Percentiles rank a stretch among this genome's conserved stretches.
Conservation (phyloP, 176 grass and related monocot species). For the Otatea glauca region DNA sequence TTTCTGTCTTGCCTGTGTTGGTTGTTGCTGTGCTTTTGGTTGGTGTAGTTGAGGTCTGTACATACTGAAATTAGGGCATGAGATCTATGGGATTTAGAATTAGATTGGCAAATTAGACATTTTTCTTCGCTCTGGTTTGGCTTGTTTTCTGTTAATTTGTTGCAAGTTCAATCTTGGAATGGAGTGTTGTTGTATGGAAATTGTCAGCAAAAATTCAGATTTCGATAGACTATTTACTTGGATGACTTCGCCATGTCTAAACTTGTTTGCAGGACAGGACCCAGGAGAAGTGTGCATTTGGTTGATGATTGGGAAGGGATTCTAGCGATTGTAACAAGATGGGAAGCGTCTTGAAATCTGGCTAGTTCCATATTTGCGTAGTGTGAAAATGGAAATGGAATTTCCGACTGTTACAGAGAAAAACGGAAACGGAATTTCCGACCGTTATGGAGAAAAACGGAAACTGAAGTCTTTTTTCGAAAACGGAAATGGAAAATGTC, state of each 20-base stretch:
- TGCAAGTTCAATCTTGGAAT: background rate
- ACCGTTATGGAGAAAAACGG: too few species aligned
- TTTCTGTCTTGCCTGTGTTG: background rate
- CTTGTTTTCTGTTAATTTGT: background rate
- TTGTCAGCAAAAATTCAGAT: background rate
- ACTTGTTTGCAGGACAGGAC: background rate
- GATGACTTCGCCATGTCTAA: background rate
- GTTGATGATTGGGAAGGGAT: too few species aligned
- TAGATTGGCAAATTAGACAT: background rate
- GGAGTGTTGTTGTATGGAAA: background rate
- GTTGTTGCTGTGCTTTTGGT: constrained; percentile 21
- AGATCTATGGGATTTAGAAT: background rate
- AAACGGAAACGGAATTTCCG: too few species aligned
- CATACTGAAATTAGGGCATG: background rate
- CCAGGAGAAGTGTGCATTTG: too few species aligned
- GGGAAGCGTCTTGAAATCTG: too few species aligned
- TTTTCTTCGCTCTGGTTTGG: background rate
- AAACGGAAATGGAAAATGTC: too few species aligned
- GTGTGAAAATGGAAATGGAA: too few species aligned
- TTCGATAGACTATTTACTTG: background rate
- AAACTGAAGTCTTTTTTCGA: too few species aligned
- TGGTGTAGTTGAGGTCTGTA: constrained; percentile 35
- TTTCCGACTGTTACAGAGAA: too few species aligned
- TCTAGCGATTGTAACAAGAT: too few species aligned
- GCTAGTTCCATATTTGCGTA: too few species aligned